These are phyloP conservation scores for Cavenderia fasciculata DNA, from an alignment of 78 protist genomes.

Conservation along the genomic window DNA sequence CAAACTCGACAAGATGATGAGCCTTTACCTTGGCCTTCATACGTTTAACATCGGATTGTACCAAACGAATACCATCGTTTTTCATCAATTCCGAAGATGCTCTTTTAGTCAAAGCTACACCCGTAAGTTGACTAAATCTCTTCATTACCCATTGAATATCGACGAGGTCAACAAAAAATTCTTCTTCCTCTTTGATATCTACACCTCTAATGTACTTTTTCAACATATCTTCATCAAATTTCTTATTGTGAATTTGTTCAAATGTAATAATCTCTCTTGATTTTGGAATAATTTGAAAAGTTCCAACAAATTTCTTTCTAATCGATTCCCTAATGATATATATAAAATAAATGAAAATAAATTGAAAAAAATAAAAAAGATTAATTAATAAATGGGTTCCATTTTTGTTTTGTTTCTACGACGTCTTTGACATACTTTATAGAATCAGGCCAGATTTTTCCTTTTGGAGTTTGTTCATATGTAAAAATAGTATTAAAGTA, in stretches of 20 bases:
- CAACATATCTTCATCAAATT: conserved; percentile 46
- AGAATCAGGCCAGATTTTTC: conserved; percentile 31
- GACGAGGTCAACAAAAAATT: conserved; percentile 36
- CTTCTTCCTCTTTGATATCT: not conserved
- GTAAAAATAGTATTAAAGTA: conserved; percentile 46
- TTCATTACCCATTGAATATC: conserved; percentile 54
- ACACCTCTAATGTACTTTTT: conserved; percentile 10
- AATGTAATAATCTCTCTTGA: not conserved
- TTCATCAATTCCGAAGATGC: conserved; percentile 56
- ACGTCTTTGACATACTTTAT: conserved; percentile 38
- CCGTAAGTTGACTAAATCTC: conserved; percentile 58
- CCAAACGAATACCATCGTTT: conserved; percentile 62
- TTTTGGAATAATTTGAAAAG: conserved; percentile 39
- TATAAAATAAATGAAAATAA: not conserved
- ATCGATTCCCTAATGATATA: conserved; percentile 19
- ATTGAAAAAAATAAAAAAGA: not conserved
- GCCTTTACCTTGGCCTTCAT: conserved; percentile 77
- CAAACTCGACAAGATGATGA: conserved; percentile 76
- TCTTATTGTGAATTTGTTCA: conserved; percentile 35
- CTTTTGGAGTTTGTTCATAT: conserved; percentile 2
- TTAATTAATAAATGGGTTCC: too few species aligned
- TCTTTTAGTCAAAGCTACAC: conserved; percentile 53
- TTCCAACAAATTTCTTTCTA: conserved; percentile 44
- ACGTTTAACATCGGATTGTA: conserved; percentile 67
- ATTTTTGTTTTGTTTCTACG: too few species aligned